Evolutionary conservation across 192 early-diverging fungal species (phyloP), one percentile per base, ranked within the genome.

Genomic region (Coemansia sp.): DNA sequence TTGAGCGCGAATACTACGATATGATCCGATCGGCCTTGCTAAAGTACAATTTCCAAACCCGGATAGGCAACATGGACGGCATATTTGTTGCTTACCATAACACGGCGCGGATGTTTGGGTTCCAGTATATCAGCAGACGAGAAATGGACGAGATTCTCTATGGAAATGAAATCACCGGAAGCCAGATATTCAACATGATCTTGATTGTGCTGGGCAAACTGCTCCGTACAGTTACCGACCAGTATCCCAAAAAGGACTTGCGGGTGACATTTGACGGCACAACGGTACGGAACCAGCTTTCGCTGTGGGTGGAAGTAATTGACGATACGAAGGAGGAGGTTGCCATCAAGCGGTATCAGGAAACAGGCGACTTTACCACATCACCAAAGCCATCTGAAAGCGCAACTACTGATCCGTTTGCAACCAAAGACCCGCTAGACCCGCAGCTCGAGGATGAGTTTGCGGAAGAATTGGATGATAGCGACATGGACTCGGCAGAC

Each of bases 41-140:
- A 38, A 97, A 95, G 67, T 74, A 70, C 71, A 93, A 87, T 69
- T 87, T 95, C 45, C 94, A 97, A 75, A 90, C 83, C 2, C 86
- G 92, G 5, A 93, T 97, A 40, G 94, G 94, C 3, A 83, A 88
- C 53, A 97, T 97, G 94, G 93, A 95, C 61, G 94, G 94, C 1
- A 87, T 96, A 3, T 87, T 97, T 61, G 90, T 97, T 1, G 82
- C 85, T 2, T 95, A 92, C 62, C 94, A 97, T 73, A 97, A 94
- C 66, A 94, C 93, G 9, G 76, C 82, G 14, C 81, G 81, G 49
- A 83, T 94, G 37, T 96, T 97, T 84, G 94, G 94, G 15, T 97
- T 97, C 67, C 90, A 97, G 75, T 97, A 96, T 56, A 82, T 97
- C 9, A 75, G 86, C 5, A 62, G 90, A 23, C 82, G 84, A 30